A percentile compares a stretch with the other conserved stretches of the same genome.
phyloP scores from a whole-genome alignment of 164 flowering plant genomes.

The Macadamia tetraphylla region DNA sequence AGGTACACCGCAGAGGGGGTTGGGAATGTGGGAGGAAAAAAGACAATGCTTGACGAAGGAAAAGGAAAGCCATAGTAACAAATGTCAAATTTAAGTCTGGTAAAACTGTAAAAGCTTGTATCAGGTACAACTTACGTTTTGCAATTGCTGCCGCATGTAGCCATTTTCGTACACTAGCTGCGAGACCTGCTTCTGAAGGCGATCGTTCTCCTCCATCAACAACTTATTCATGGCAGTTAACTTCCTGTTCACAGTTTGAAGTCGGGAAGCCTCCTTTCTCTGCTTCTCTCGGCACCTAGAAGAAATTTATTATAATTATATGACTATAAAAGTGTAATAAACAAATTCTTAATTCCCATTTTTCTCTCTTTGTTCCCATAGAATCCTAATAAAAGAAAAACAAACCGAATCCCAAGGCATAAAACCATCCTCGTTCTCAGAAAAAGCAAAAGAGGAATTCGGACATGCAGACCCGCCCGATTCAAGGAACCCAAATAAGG shows the following conservation, averaged over 20 bases:
- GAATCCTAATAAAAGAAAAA: neutral
- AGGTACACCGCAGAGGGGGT: neutral
- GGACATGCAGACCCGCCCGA: neutral
- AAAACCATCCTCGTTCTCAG: neutral
- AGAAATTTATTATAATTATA: neutral
- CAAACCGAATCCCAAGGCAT: neutral
- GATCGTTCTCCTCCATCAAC: slow-evolving; percentile 81
- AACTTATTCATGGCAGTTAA: slow-evolving; percentile 77
- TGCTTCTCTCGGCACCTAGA: slow-evolving; percentile 81
- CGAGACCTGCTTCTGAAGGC: slow-evolving; percentile 77
- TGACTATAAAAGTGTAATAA: too few species aligned
- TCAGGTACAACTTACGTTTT: slow-evolving; percentile 25
- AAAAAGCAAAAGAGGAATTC: neutral
- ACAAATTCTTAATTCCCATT: neutral
- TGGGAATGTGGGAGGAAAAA: neutral
- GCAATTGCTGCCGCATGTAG: slow-evolving; percentile 65
- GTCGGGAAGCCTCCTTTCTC: slow-evolving; percentile 66
- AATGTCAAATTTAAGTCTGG: neutral
- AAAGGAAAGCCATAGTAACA: neutral
- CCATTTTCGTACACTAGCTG: slow-evolving; percentile 79
- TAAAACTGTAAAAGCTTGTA: neutral
- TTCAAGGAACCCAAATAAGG: neutral
- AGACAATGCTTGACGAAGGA: neutral
- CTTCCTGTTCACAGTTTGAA: slow-evolving; percentile 74
- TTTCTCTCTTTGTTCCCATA: neutral